Percentiles rank a stretch among this genome's conserved stretches.
These are phyloP conservation scores for Didymella exigua DNA, from an alignment of 2,329 filamentous ascomycete species.

Conservation along the genomic window DNA sequence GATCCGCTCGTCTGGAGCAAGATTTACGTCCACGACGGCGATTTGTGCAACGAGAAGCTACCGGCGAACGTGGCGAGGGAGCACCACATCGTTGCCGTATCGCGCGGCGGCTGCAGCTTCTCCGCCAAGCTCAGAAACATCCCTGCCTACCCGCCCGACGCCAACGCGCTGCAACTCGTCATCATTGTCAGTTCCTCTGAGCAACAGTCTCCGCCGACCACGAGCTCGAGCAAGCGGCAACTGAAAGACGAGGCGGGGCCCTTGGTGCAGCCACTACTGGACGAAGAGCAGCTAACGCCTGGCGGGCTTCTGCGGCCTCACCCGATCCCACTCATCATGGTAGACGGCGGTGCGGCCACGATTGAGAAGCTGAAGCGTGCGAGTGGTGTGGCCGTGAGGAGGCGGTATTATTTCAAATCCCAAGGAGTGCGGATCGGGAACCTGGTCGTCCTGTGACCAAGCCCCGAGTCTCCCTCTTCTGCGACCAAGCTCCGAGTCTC, in stretches of 20 bases:
- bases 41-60: conserved; percentile 67
- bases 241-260: not conserved
- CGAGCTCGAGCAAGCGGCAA: not conserved
- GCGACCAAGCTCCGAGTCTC: too few relatives aligned
- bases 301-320: conserved; percentile 71
- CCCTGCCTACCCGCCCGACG: conserved; percentile 71
- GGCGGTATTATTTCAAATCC: conserved; percentile 80
- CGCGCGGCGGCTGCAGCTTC: conserved; percentile 84
- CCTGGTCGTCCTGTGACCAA: conserved; percentile 65
- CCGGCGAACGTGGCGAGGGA: conserved; percentile 56
- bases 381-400: conserved; percentile 73
- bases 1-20: conserved; percentile 69
- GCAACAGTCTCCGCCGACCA: not conserved
- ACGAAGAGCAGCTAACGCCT: conserved; percentile 73
- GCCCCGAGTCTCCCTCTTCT: too few relatives aligned
- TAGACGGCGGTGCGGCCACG: conserved; percentile 69
- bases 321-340: conserved; percentile 82
- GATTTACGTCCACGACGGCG: conserved; percentile 70
- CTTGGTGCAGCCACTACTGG: conserved; percentile 72
- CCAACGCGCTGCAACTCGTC: conserved; percentile 74
- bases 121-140: conserved; percentile 82
- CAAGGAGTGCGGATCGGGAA: conserved; percentile 81
- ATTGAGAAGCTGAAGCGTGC: conserved; percentile 68
- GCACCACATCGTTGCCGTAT: conserved; percentile 80
- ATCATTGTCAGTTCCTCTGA: conserved; percentile 68